Evolutionary conservation across 805 yeast genomes (phyloP).

Genomic region (Kuraishia capsulata): DNA sequence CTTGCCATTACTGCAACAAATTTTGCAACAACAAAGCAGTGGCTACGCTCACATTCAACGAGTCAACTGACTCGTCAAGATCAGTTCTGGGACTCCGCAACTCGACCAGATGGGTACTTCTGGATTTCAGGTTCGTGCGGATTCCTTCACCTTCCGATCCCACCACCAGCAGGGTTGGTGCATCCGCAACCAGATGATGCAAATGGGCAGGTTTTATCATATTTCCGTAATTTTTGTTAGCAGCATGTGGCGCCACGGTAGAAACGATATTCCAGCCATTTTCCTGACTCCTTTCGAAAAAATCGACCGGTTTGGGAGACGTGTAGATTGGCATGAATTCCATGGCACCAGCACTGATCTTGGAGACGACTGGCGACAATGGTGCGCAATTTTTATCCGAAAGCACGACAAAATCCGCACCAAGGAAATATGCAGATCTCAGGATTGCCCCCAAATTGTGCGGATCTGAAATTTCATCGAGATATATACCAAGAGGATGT

Average conservation of each 20-base stretch:
- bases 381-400: constrained; percentile 68
- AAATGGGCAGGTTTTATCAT: constrained; percentile 33
- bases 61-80: constrained; percentile 44
- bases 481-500: constrained; percentile 60
- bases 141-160: constrained; percentile 88
- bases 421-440: constrained; percentile 72
- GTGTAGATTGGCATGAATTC: constrained; percentile 61
- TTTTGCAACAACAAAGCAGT: constrained; percentile 52
- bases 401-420: constrained; percentile 69
- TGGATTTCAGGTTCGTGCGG: constrained; percentile 50
- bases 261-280: constrained; percentile 70
- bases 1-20: constrained; percentile 4
- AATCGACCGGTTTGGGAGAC: constrained; percentile 47
- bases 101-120: constrained; percentile 44
- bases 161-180: constrained; percentile 63
- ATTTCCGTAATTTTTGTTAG: constrained; percentile 22
- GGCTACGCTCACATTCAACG: constrained; percentile 87
- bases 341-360: constrained; percentile 78
- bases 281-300: constrained; percentile 44
- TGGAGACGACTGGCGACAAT: constrained; percentile 68
- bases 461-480: constrained; percentile 80
- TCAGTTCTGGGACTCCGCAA: constrained; percentile 19
- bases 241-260: constrained; percentile 33
- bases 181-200: constrained; percentile 26
- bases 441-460: constrained; percentile 81